A percentile compares a stretch with the other conserved stretches of the same genome.
These are phyloP conservation scores for Crepidotus variabilis DNA, from an alignment of 768 basidiomycete genomes.

Conservation along the genomic window DNA sequence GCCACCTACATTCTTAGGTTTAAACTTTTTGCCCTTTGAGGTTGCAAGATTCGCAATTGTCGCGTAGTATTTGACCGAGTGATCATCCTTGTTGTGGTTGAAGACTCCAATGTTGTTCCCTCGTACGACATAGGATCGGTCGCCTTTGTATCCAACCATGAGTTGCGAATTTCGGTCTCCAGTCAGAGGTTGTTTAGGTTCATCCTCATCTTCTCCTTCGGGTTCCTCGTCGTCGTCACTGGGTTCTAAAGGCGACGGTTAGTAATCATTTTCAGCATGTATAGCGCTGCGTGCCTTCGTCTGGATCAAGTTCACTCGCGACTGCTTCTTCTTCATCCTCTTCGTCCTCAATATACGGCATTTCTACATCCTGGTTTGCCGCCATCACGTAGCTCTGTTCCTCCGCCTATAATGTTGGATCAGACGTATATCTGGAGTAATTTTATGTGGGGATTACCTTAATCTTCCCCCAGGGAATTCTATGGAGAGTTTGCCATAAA, in stretches of 20 bases:
- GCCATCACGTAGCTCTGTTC: conserved; percentile 83
- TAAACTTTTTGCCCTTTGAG: conserved; percentile 78
- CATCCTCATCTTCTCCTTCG: conserved; percentile 43
- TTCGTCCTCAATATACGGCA: conserved; percentile 73
- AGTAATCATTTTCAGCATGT: too few relatives aligned
- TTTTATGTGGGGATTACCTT: conserved; percentile 46
- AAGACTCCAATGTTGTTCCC: conserved; percentile 93
- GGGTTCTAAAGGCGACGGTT: too few relatives aligned
- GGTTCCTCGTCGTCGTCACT: conserved; percentile 40
- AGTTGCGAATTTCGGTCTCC: conserved; percentile 84
- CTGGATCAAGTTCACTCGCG: conserved; percentile 58
- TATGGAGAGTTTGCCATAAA: conserved; percentile 80
- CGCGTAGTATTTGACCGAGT: conserved; percentile 78
- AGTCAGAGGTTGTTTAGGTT: conserved; percentile 31
- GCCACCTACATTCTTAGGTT: conserved; percentile 71
- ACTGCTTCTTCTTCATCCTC: conserved; percentile 82
- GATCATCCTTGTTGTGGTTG: conserved; percentile 58
- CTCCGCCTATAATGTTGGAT: conserved; percentile 47
- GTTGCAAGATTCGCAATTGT: conserved; percentile 83
- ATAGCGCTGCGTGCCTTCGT: conserved; percentile 59
- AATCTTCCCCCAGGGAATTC: conserved; percentile 70
- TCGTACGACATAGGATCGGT: conserved; percentile 89
- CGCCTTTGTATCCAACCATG: conserved; percentile 93
- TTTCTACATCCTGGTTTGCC: conserved; percentile 83
- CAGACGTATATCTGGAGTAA: not conserved